These are phyloP conservation scores for Aspergillus quadricinctus DNA, from an alignment of 2,329 filamentous ascomycete genomes.

Conservation along the genomic window DNA sequence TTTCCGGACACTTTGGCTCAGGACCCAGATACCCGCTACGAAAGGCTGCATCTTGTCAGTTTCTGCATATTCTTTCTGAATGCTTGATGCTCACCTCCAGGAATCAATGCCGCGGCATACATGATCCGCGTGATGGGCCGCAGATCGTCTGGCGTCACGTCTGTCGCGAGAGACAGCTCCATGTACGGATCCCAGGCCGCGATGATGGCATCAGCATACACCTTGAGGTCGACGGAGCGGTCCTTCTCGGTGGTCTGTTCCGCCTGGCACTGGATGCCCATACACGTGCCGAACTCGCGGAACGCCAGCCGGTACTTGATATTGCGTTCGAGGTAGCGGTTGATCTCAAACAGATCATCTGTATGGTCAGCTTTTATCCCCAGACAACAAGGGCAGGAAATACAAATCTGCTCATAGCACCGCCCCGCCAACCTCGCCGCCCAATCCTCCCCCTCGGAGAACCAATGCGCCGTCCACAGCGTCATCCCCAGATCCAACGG, in stretches of 20 bases:
- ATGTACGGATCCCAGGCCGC: conserved; percentile 37
- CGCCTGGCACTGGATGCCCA: conserved; percentile 45
- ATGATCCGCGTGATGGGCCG: conserved; percentile 54
- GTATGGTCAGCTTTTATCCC: conserved; percentile 1
- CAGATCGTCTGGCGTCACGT: conserved; percentile 41
- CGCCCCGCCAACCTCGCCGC: conserved; percentile 35
- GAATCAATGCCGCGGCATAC: conserved; percentile 54
- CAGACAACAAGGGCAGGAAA: neutral
- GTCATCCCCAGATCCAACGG: conserved; percentile 58
- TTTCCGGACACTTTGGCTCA: conserved; percentile 21
- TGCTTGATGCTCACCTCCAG: conserved; percentile 46
- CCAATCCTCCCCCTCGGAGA: conserved; percentile 46
- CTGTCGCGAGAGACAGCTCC: conserved; percentile 29
- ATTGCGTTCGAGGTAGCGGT: conserved; percentile 32
- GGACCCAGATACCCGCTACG: conserved; percentile 29
- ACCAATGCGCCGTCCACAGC: conserved; percentile 54
- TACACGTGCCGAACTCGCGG: conserved; percentile 51
- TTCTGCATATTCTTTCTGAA: neutral
- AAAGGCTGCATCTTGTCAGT: conserved; percentile 27
- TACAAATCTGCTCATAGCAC: conserved; percentile 38
- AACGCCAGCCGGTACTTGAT: conserved; percentile 46
- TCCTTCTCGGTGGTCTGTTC: conserved; percentile 32
- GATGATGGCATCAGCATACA: conserved; percentile 33
- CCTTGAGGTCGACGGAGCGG: conserved; percentile 25
- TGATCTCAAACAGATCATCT: conserved; percentile 36